Evolutionary conservation across 371 early-diverging fungal species (phyloP), one percentile per base, ranked within the genome.

Genomic region (Rhizopus delemar): DNA sequence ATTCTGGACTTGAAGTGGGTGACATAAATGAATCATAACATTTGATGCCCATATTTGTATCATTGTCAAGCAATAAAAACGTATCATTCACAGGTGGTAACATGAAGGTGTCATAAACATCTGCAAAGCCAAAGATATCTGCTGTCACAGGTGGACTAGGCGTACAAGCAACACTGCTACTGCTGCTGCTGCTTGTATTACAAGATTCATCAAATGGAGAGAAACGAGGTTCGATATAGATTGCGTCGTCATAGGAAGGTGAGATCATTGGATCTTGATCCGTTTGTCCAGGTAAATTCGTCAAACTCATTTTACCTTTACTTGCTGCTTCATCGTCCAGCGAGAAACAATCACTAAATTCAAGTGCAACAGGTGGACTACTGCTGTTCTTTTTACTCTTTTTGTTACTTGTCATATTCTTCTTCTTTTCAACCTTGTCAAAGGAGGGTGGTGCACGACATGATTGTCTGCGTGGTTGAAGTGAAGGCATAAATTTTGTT

Each of bases 291-390:
- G 52, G 60, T 31, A 59, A 51, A 56, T 46, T 50, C 11, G 46
- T 60, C 53, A 59, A 36, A 4, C 29, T 48, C 29, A 9, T 48
- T 29, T 9, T 48, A 22, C 29, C 5, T 29, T 48, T 48, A 38
- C 13, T 38, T 8, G 13, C 39, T 43, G 56, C 59, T 59, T 73
- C 73, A 28, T 74, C 78, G 63, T 66, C 71, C 69, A 74, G 71
- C 66, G 75, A 78, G 68, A 77, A 74, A 50, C 74, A 77, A 55
- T 74, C 70, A 29, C 66, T 66, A 58, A 77, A 74, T 41, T 71
- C 72, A 31, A 72, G 64, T 22, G 22, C 22, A 22, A 22, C 22
- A 22, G 22, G 22, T 22, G 22, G 22, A 22, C 22, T 22, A 2
- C 22, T 22, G 22, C 22, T 22, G 22, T 22, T 22, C 22, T 22